Percentiles rank a stretch among this genome's conserved stretches.
Conservation (phyloP, 2,329 filamentous ascomycete genomes). For the Fusarium goolgardi region DNA sequence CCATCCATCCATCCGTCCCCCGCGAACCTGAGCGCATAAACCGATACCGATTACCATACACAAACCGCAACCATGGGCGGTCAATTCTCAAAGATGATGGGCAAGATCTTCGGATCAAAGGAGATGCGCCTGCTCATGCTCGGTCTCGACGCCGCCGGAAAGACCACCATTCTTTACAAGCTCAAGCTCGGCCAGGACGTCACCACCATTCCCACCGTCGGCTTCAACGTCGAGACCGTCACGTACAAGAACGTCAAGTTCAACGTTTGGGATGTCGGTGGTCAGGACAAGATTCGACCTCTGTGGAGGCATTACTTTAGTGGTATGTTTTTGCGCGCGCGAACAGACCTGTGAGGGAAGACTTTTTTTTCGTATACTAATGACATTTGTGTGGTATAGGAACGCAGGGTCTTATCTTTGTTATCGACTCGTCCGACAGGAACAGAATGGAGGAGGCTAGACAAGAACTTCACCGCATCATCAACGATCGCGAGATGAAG, state of each 20-base stretch:
- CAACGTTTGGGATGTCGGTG: constrained; percentile 98
- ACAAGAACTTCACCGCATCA: constrained; percentile 94
- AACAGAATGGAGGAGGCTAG: constrained; percentile 92
- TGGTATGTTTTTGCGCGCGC: constrained; percentile 60
- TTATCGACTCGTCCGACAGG: constrained; percentile 94
- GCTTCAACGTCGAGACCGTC: constrained; percentile 99
- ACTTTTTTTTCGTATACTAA: background rate
- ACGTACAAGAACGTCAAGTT: constrained; percentile 99
- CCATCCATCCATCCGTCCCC: background rate
- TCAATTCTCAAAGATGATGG: constrained; percentile 94
- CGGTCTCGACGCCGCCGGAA: constrained; percentile 96
- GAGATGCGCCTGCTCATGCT: constrained; percentile 99
- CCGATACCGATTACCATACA: background rate
- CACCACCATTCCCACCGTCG: constrained; percentile 97
- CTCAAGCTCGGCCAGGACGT: constrained; percentile 98
- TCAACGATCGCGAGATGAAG: constrained; percentile 98
- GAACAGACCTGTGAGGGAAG: background rate
- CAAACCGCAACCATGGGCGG: constrained; percentile 78
- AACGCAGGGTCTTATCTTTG: constrained; percentile 98
- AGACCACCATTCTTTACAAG: constrained; percentile 99
- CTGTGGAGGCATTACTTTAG: constrained; percentile 98
- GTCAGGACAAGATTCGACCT: constrained; percentile 98
- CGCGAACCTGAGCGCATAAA: constrained; percentile 7
- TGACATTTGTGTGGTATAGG: constrained; percentile 60
- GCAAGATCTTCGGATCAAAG: constrained; percentile 98